Evolutionary conservation across 768 basidiomycete genomes (phyloP).

Genomic region (Suillus alpinus): DNA sequence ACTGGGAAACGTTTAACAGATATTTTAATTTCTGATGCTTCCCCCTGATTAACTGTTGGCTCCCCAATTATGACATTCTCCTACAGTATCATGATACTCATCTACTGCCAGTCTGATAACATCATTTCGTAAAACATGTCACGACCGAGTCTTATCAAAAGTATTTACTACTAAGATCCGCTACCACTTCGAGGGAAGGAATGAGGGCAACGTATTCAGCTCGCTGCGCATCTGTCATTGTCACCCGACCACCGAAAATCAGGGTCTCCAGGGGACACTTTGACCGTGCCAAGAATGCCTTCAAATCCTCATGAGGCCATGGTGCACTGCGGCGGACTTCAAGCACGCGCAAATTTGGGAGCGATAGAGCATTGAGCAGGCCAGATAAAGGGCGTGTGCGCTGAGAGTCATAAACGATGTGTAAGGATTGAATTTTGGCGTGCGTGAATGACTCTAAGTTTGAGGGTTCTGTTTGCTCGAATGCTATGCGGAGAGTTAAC

Average conservation of each 20-base stretch:
- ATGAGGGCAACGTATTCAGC: constrained; percentile 11
- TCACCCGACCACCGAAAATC: constrained; percentile 14
- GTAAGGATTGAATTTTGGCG: constrained; percentile 9
- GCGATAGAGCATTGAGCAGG: constrained; percentile 13
- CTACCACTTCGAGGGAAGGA: constrained; percentile 13
- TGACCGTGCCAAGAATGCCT: constrained; percentile 16
- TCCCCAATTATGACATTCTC: background rate
- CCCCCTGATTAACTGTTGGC: too few species aligned
- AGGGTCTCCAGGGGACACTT: constrained; percentile 19
- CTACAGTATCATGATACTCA: background rate
- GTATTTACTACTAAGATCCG: background rate
- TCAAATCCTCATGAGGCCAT: constrained; percentile 17
- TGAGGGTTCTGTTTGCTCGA: background rate
- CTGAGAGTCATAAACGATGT: constrained; percentile 2
- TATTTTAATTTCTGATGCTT: background rate
- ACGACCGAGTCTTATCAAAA: too few species aligned
- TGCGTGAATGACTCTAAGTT: constrained; percentile 8
- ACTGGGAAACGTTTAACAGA: background rate
- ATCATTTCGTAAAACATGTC: too few species aligned
- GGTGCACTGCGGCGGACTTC: constrained; percentile 5
- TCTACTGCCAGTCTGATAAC: background rate
- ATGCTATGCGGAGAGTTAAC: constrained; percentile 10
- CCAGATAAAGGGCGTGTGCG: too few species aligned
- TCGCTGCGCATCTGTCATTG: constrained; percentile 13
- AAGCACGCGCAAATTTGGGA: constrained; percentile 13